Evolutionary conservation across 371 early-diverging fungal genomes (phyloP).

Genomic region (Mucor velutinosus): DNA sequence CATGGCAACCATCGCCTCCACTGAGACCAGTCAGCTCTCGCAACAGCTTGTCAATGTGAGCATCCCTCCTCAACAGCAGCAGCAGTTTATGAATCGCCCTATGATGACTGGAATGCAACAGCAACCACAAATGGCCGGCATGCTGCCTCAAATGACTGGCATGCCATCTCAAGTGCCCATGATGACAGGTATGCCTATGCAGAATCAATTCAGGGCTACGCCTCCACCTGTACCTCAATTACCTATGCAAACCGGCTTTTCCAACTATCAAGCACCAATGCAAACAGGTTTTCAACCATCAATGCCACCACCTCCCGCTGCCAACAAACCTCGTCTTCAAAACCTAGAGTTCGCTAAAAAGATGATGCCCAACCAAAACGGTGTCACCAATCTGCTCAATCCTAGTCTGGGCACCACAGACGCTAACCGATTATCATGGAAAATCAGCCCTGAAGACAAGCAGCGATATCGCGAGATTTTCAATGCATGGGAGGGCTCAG

Average conservation of each 20-base stretch:
- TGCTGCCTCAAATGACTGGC: slow-evolving; percentile 19
- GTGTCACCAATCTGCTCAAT: slow-evolving; percentile 31
- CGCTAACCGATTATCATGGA: slow-evolving; percentile 61
- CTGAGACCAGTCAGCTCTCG: slow-evolving; percentile 26
- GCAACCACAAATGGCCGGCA: slow-evolving; percentile 23
- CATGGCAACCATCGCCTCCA: slow-evolving; percentile 54
- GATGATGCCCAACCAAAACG: slow-evolving; percentile 57
- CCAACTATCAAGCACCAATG: slow-evolving; percentile 21
- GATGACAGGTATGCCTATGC: slow-evolving; percentile 25
- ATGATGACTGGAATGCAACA: slow-evolving; percentile 25
- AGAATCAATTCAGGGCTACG: slow-evolving; percentile 12
- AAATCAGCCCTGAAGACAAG: slow-evolving; percentile 79
- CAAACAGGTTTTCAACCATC: slow-evolving; percentile 29
- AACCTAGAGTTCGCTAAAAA: slow-evolving; percentile 50
- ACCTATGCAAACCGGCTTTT: slow-evolving; percentile 22
- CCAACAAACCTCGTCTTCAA: slow-evolving; percentile 38
- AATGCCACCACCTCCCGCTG: slow-evolving; percentile 13
- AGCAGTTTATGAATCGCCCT: slow-evolving; percentile 18
- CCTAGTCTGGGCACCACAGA: slow-evolving; percentile 29
- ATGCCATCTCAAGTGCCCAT: slow-evolving; percentile 21
- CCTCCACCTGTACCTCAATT: slow-evolving; percentile 19
- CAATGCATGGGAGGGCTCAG: slow-evolving; percentile 81
- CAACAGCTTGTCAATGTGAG: slow-evolving; percentile 19
- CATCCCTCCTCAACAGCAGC: slow-evolving; percentile 16
- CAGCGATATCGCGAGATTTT: slow-evolving; percentile 83